phyloP scores from a whole-genome alignment of 495 filamentous ascomycete species.

The Hypoxylon cercidicola region DNA sequence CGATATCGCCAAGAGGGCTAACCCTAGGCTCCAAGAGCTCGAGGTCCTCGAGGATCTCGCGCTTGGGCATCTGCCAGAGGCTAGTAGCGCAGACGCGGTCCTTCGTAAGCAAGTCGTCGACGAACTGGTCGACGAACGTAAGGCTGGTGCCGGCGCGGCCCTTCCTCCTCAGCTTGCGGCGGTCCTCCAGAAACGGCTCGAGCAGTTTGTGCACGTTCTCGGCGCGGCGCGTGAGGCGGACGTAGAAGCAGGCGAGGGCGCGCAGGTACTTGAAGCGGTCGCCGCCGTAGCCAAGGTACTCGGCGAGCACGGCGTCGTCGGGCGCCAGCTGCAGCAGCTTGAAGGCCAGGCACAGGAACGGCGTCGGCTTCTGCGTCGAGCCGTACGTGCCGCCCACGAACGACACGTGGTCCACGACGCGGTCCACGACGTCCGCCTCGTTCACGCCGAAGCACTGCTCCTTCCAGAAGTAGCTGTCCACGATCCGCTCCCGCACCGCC shows the following conservation, averaged over 20 bases:
- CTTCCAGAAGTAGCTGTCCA: slow-evolving; percentile 96
- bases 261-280: slow-evolving; percentile 91
- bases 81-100: slow-evolving; percentile 91
- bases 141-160: slow-evolving; percentile 75
- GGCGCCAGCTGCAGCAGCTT: slow-evolving; percentile 93
- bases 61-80: slow-evolving; percentile 87
- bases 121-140: slow-evolving; percentile 90
- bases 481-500: slow-evolving; percentile 91
- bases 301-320: slow-evolving; percentile 77
- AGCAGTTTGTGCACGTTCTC: slow-evolving; percentile 81
- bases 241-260: slow-evolving; percentile 89
- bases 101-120: slow-evolving; percentile 91
- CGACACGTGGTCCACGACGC: slow-evolving; percentile 81
- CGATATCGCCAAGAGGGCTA: slow-evolving; percentile 87
- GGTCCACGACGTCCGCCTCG: slow-evolving; percentile 84
- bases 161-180: slow-evolving; percentile 80
- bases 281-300: slow-evolving; percentile 77
- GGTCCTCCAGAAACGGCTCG: slow-evolving; percentile 86
- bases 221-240: slow-evolving; percentile 86
- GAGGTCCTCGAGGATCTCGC: slow-evolving; percentile 87
- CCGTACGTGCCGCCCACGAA: slow-evolving; percentile 89
- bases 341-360: slow-evolving; percentile 94
- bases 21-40: slow-evolving; percentile 86
- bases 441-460: slow-evolving; percentile 98
- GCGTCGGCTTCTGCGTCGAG: slow-evolving; percentile 81